Evolutionary conservation across 805 yeast genomes (phyloP), one percentile per base, ranked within the genome.

Genomic region (Lipomyces japonicus): DNA sequence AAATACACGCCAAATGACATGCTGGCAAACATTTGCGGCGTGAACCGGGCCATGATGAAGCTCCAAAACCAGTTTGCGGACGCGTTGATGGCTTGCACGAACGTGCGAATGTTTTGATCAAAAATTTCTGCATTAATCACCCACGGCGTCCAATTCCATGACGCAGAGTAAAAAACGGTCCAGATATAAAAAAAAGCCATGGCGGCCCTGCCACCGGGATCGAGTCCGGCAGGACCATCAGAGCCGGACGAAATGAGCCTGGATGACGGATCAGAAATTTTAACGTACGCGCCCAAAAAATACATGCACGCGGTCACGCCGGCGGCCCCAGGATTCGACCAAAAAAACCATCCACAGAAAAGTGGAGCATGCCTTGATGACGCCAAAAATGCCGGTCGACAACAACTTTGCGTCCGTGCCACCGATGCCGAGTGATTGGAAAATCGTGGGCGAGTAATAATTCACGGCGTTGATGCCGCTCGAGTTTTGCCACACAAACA

Each of bases 311-410:
- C 10, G 16, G 48, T 39, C 3, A 39, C 41, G 1, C 51, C 48
- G 44, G 22, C 55, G 52, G 24, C 55, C 55, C 38, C 41, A 32
- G 2, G 51, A 32, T 24, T 51, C 55, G 22, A 51, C 48, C 3
- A 51, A 42, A 19, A 42, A 46, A 12, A 36, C 28, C 44, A 51
- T 39, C 55, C 55, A 51, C 3, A 51, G 34, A 16, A 51, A 7
- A 3, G 44, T 37, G 4, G 44, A 39, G 19, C 26, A 32, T 3
- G 55, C 40, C 55, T 77, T 77, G 40, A 76, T 65, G 32, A 76
- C 65, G 25, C 81, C 82, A 62, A 76, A 76, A 46, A 77, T 65
- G 45, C 81, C 81, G 5, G 80, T 76, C 2, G 81, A 75, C 18
- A 75, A 68, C 39, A 78, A 67, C 2, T 74, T 71, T 1, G 78